Evolutionary conservation across 148 eudicot genomes (phyloP).

Genomic region (Chenopodium berlandieri): DNA sequence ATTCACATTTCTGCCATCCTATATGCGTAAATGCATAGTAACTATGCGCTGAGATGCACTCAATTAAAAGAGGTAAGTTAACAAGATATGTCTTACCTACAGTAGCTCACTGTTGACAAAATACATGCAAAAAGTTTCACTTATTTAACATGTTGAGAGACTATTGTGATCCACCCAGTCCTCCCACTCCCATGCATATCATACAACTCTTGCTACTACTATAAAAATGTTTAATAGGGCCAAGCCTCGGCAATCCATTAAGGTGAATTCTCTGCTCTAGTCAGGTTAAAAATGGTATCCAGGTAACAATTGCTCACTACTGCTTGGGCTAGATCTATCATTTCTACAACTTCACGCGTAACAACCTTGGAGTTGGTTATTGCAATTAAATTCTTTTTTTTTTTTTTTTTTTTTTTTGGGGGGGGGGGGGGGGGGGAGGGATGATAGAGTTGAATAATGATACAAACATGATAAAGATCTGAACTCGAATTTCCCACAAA

Average conservation of each 20-base stretch:
- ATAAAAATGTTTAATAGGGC: not conserved
- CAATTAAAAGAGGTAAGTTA: not conserved
- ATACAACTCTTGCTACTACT: not conserved
- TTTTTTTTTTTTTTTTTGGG: too few relatives aligned
- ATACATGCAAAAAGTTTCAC: not conserved
- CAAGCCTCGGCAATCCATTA: not conserved
- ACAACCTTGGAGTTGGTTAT: not conserved
- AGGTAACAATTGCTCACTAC: not conserved
- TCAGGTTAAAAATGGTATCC: not conserved
- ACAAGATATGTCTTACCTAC: not conserved
- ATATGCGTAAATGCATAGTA: too few relatives aligned
- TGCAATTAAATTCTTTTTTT: too few relatives aligned
- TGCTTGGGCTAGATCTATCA: constrained; percentile 11
- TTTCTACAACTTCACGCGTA: not conserved
- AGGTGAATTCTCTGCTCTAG: not conserved
- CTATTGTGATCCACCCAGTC: not conserved
- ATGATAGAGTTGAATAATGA: not conserved
- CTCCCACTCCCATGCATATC: not conserved
- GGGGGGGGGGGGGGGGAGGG: too few relatives aligned
- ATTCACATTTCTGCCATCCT: too few relatives aligned
- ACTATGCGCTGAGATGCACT: too few relatives aligned
- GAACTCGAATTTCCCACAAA: constrained; percentile 14
- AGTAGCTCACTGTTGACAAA: not conserved
- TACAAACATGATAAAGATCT: not conserved
- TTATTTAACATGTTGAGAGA: not conserved